Evolutionary conservation across 192 early-diverging fungal genomes (phyloP).

Genomic region (Anaeromyces robustus): DNA sequence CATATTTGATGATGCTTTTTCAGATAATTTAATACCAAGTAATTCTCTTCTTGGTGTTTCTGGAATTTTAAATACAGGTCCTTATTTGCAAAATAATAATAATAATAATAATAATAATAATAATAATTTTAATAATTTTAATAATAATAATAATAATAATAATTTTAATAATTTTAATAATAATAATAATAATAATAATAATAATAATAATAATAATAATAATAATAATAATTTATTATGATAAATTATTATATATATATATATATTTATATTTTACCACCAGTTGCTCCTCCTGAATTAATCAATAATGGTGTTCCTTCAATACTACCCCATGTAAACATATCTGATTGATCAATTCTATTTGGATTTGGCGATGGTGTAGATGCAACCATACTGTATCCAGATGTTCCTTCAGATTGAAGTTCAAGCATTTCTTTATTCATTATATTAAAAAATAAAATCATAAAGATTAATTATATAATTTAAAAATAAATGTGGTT

Average conservation of each 20-base stretch:
- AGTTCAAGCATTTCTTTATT: constrained; percentile 5
- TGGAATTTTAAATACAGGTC: not conserved
- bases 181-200: no score
- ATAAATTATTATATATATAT: no score
- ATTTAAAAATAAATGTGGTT: no score
- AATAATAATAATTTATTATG: no score
- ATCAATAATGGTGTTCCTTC: constrained; percentile 64
- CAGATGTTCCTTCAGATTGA: constrained; percentile 2
- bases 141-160: no score
- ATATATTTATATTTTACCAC: not conserved
- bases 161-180: no score
- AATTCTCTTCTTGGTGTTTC: not conserved
- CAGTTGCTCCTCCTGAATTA: constrained; percentile 13
- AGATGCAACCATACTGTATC: constrained; percentile 45
- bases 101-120: no score
- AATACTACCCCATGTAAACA: constrained; percentile 79
- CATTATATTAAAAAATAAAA: no score
- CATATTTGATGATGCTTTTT: not conserved
- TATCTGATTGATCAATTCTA: constrained; percentile 41
- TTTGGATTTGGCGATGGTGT: constrained; percentile 51
- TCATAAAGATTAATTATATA: no score
- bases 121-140: no score
- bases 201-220: no score
- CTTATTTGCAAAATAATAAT: not conserved
- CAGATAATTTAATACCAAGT: not conserved